Conservation (phyloP, 805 yeast genomes). For the Starmerella cellae region DNA sequence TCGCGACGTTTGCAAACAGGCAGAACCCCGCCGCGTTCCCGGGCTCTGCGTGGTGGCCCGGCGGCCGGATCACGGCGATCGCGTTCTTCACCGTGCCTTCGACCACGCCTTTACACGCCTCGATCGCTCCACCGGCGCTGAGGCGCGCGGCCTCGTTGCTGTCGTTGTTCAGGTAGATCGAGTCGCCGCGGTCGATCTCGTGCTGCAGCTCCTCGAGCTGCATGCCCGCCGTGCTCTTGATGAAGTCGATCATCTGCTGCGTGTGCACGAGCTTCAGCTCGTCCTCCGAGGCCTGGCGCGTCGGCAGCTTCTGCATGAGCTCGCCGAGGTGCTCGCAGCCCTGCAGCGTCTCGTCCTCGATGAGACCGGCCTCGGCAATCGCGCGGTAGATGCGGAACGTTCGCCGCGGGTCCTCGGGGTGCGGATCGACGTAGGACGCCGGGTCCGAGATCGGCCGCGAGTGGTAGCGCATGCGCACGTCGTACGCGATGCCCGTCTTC, state of each 20-base stretch:
- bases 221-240: slow-evolving; percentile 67
- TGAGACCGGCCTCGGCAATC: slow-evolving; percentile 84
- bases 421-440: slow-evolving; percentile 92
- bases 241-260: slow-evolving; percentile 59
- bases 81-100: slow-evolving; percentile 87
- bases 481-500: slow-evolving; percentile 90
- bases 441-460: slow-evolving; percentile 87
- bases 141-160: slow-evolving; percentile 74
- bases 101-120: slow-evolving; percentile 88
- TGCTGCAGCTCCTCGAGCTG: slow-evolving; percentile 58
- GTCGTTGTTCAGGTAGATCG: slow-evolving; percentile 89
- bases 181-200: slow-evolving; percentile 84
- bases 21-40: slow-evolving; percentile 96
- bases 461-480: slow-evolving; percentile 94
- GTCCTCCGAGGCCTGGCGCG: slow-evolving; percentile 73
- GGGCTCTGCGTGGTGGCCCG: slow-evolving; percentile 99
- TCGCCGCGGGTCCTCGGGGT: slow-evolving; percentile 96
- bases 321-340: slow-evolving; percentile 70
- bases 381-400: slow-evolving; percentile 87
- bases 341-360: slow-evolving; percentile 61
- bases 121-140: slow-evolving; percentile 94
- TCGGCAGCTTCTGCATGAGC: slow-evolving; percentile 76
- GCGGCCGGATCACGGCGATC: slow-evolving; percentile 91
- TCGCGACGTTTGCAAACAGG: slow-evolving; percentile 89
- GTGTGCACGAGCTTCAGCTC: slow-evolving; percentile 83